Percentiles rank a stretch among this genome's conserved stretches.
Conservation (phyloP, 352 stramenopile species). For the Globisporangium viniferum region DNA sequence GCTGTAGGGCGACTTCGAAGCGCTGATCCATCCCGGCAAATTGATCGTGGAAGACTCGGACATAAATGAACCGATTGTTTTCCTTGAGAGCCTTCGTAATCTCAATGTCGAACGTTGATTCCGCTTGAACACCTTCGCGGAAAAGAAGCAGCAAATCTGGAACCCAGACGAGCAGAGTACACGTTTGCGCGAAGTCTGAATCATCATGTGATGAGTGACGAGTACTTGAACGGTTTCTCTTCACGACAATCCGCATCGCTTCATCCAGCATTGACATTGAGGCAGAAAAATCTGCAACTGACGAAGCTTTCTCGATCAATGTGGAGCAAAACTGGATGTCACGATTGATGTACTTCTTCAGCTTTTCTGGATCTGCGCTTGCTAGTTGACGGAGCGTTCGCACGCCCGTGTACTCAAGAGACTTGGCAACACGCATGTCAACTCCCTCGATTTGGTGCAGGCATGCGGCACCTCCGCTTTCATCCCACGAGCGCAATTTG, state of each 20-base stretch:
- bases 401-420: conserved; percentile 30
- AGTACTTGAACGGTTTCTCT: neutral
- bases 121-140: conserved; percentile 14
- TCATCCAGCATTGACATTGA: neutral
- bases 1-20: conserved; percentile 9
- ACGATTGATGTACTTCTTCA: conserved; percentile 21
- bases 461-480: conserved; percentile 11
- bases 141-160: conserved; percentile 18
- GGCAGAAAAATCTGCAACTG: conserved; percentile 21
- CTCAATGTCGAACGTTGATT: neutral
- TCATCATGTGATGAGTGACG: no score
- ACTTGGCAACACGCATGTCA: conserved; percentile 13
- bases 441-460: conserved; percentile 24
- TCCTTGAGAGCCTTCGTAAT: conserved; percentile 6
- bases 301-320: conserved; percentile 16
- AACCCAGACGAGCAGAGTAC: conserved; percentile 16
- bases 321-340: conserved; percentile 15
- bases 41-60: conserved; percentile 25
- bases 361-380: conserved; percentile 9
- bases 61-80: conserved; percentile 11
- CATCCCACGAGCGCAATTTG: conserved; percentile 26
- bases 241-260: conserved; percentile 8
- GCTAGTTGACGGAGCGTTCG: conserved; percentile 26
- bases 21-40: conserved; percentile 24
- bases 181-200: conserved; percentile 5